Base-by-base conservation (phyloP, 1,139 yeast genomes). In the Pichia sp. region DNA sequence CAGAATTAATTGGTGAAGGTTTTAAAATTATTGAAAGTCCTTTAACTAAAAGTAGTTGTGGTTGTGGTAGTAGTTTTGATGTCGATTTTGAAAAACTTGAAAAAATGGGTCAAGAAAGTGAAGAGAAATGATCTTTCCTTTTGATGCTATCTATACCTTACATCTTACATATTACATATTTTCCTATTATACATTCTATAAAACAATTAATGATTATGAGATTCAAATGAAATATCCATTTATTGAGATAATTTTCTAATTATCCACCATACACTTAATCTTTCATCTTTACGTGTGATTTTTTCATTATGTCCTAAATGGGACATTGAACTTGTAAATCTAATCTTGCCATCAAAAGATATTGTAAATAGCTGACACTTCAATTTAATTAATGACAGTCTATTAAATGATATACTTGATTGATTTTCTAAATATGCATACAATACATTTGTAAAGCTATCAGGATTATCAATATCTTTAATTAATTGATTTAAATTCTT, bases 41-140 rank as follows among this genome's bases (percentile, higher is more conserved):
- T 0, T 87, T 87, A 63, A 84, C 97, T 30, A 83, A 89, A 34
- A 85, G 95, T 47, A 84, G 95, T 48, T 95, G 99, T 72, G 99
- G 99, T 0, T 93, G 99, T 70, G 99, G 99, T 0, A 80, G 96
- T 27, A 88, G 96, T 53, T 93, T 93, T 70, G 96, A 91, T 66
- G 82, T 91, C 63, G 95, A 87, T 65, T 83, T 84, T 53, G 81
- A 80, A n/a, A 80, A 80, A 61, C 57, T 69, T 33, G 55, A 53
- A 33, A 51, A 54, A 18, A 54, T 44, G 22, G 49, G 51, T 13
- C 31, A 46, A n/a, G 33, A 48, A 53, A 38, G 38, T 19, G 19
- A 36, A 33, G 22, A 22, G 5, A 39, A 39, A 36, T 36, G 16
- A 36, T 34, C 38, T n/a, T n/a, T n/a, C n/a, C 10, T 30, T 30